Conservation (phyloP, 495 filamentous ascomycete genomes). For the Penicillium egyptiacum region DNA sequence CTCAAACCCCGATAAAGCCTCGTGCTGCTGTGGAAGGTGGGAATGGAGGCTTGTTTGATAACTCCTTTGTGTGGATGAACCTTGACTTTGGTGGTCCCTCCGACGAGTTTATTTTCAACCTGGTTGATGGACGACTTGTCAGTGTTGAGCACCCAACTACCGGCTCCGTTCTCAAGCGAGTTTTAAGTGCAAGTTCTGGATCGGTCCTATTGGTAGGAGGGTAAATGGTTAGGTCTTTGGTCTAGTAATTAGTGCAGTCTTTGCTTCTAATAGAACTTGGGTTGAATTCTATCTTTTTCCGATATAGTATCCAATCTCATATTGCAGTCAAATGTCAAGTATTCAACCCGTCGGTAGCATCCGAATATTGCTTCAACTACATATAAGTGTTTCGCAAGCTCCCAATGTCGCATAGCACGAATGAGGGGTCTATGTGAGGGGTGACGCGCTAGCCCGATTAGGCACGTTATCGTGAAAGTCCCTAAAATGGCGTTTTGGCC, state of each 20-base stretch:
- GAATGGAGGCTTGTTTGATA: conserved; percentile 15
- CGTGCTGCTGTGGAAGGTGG: conserved; percentile 19
- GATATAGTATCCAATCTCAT: no score
- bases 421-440: no score
- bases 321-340: no score
- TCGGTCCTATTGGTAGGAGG: background rate
- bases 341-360: no score
- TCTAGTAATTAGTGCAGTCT: background rate
- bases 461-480: no score
- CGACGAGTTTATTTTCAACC: conserved; percentile 7
- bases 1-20: background rate
- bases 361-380: no score
- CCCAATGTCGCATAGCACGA: no score
- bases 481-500: no score
- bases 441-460: no score
- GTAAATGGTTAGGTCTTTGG: background rate
- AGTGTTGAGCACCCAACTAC: conserved; percentile 6
- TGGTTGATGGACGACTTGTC: conserved; percentile 7
- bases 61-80: conserved; percentile 17
- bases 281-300: no score
- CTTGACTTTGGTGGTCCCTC: conserved; percentile 4
- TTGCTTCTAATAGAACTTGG: no score
- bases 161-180: background rate
- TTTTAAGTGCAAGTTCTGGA: background rate
- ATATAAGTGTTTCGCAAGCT: no score